Evolutionary conservation across 306 rosid genomes (phyloP).

Genomic region (Castanea crenata): DNA sequence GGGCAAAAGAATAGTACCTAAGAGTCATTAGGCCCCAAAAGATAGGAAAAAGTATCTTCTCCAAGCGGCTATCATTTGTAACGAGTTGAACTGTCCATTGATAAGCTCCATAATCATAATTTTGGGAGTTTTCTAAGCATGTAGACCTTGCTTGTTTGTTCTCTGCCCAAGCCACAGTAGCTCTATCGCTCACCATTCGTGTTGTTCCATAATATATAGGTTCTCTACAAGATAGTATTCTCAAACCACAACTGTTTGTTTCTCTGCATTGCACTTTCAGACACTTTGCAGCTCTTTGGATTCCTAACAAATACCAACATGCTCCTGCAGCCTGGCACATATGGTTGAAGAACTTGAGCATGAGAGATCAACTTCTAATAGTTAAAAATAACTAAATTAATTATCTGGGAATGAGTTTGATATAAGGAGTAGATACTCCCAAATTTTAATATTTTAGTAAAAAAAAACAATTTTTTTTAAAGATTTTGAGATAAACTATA

Average conservation of each 20-base stretch:
- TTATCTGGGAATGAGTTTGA: not conserved
- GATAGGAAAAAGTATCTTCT: slow-evolving; percentile 83
- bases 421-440: not conserved
- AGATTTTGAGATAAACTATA: not conserved
- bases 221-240: slow-evolving; percentile 57
- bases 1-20: slow-evolving; percentile 37
- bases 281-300: slow-evolving; percentile 80
- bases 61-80: slow-evolving; percentile 66
- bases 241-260: slow-evolving; percentile 43
- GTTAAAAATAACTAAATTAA: not conserved
- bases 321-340: slow-evolving; percentile 85
- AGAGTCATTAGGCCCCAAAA: slow-evolving; percentile 99
- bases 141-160: slow-evolving; percentile 63
- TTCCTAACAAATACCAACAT: slow-evolving; percentile 93
- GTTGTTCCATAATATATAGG: slow-evolving; percentile 62
- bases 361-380: not conserved
- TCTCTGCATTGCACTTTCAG: slow-evolving; percentile 59
- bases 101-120: slow-evolving; percentile 73
- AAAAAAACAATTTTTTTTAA: not conserved
- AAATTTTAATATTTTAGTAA: not conserved
- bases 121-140: slow-evolving; percentile 54
- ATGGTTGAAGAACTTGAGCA: not conserved
- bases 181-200: slow-evolving; percentile 36
- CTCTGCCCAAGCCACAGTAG: slow-evolving; percentile 61
- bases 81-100: slow-evolving; percentile 88